A percentile compares a stretch with the other conserved stretches of the same genome.
These are phyloP conservation scores for Pseudoscleropodium purum DNA, from an alignment of 225 moss, liverwort and hornwort species.

Conservation along the genomic window DNA sequence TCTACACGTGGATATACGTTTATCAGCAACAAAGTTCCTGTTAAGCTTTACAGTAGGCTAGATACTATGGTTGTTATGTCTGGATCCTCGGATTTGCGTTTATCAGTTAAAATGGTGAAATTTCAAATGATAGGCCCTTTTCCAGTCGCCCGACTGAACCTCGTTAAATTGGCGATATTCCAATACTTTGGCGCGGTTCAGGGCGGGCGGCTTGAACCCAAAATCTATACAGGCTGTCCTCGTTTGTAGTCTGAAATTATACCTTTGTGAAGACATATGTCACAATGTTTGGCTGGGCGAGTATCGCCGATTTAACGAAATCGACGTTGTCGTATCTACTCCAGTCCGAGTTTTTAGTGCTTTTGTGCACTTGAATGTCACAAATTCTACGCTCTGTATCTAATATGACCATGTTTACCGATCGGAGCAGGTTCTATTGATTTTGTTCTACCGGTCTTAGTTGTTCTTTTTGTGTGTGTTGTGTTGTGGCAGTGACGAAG, in stretches of 20 bases:
- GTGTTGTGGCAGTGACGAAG: slow-evolving; percentile 19
- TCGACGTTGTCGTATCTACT: not conserved
- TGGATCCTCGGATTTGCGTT: not conserved
- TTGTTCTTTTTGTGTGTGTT: not conserved
- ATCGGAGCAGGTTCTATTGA: not conserved
- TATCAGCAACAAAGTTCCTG: not conserved
- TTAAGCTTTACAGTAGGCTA: not conserved
- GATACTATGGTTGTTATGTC: not conserved
- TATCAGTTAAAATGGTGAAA: not conserved
- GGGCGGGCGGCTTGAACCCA: not conserved
- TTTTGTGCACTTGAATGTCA: not conserved
- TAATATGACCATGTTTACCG: not conserved
- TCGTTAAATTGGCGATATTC: not conserved
- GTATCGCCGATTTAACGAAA: not conserved
- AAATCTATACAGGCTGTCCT: not conserved
- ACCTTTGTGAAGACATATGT: not conserved
- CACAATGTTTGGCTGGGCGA: not conserved
- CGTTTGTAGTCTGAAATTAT: not conserved
- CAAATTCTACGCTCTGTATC: not conserved
- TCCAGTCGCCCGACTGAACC: not conserved
- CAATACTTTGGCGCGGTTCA: not conserved
- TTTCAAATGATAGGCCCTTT: not conserved
- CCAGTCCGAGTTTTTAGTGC: not conserved
- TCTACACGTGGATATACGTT: not conserved
- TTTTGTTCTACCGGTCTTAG: not conserved